Conservation (phyloP, 495 filamentous ascomycete species). For the Immersiella caudata region DNA sequence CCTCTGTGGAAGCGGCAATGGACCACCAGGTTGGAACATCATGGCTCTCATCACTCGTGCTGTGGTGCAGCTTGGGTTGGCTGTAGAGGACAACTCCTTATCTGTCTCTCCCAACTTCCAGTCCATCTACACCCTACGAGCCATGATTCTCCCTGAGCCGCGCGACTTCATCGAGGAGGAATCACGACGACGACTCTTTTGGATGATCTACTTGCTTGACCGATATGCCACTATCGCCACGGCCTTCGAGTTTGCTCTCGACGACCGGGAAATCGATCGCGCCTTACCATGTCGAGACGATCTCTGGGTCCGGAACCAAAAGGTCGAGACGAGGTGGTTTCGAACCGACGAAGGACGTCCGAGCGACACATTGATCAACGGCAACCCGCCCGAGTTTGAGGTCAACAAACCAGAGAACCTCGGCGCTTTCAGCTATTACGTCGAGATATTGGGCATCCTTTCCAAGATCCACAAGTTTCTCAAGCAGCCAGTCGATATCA, state of each 20-base stretch:
- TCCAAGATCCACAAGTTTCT: conserved; percentile 84
- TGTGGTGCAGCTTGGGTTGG: conserved; percentile 80
- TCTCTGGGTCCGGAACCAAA: conserved; percentile 78
- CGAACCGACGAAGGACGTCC: conserved; percentile 50
- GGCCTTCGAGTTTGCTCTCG: conserved; percentile 84
- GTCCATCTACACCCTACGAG: conserved; percentile 82
- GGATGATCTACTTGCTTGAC: conserved; percentile 90
- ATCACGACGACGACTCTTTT: conserved; percentile 78
- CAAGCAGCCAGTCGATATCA: conserved; percentile 86
- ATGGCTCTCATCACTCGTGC: conserved; percentile 83
- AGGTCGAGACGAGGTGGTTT: conserved; percentile 84
- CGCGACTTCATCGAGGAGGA: conserved; percentile 89
- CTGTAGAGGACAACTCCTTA: conserved; percentile 76
- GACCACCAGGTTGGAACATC: conserved; percentile 86
- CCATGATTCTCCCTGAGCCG: conserved; percentile 78
- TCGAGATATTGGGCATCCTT: conserved; percentile 83
- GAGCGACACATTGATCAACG: conserved; percentile 29
- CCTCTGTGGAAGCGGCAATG: conserved; percentile 77
- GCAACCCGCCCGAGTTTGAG: conserved; percentile 56
- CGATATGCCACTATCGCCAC: conserved; percentile 86
- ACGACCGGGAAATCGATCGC: conserved; percentile 85
- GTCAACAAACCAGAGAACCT: conserved; percentile 76
- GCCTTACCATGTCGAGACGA: conserved; percentile 85
- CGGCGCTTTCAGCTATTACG: conserved; percentile 81
- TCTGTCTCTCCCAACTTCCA: conserved; percentile 71